phyloP scores from a whole-genome alignment of 23 red algal genomes.

The Agarophyton chilense region DNA sequence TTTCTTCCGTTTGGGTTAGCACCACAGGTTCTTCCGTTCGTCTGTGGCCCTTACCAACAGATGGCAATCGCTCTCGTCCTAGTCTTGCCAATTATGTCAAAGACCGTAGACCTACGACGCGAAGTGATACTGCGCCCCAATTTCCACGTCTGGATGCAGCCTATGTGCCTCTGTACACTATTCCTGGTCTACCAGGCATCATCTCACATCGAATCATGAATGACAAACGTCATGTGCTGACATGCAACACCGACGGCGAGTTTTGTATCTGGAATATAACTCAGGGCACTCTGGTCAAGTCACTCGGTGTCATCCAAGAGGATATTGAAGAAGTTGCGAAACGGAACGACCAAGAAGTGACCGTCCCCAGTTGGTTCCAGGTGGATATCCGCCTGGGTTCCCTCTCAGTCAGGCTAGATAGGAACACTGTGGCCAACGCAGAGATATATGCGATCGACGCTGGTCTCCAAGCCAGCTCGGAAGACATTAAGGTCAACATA shows the following conservation, averaged over 20 bases:
- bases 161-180: constrained; percentile 23
- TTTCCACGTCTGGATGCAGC: constrained; percentile 1
- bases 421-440: constrained; percentile 69
- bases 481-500: constrained; percentile 97
- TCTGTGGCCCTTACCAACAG: constrained; percentile 61
- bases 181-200: constrained; percentile 89
- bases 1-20: constrained; percentile 80
- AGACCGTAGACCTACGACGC: not conserved
- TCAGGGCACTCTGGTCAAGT: constrained; percentile 31
- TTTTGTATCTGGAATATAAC: constrained; percentile 85
- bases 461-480: constrained; percentile 74
- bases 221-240: constrained; percentile 91
- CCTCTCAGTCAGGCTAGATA: constrained; percentile 77
- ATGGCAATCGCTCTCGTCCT: constrained; percentile 11
- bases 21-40: constrained; percentile 75
- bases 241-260: constrained; percentile 66
- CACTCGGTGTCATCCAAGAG: constrained; percentile 37
- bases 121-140: not conserved
- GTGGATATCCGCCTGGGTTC: constrained; percentile 86
- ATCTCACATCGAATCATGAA: constrained; percentile 86
- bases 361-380: constrained; percentile 94
- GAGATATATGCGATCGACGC: constrained; percentile 96
- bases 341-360: constrained; percentile 77
- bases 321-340: constrained; percentile 82
- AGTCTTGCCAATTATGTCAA: constrained; percentile 11